These are phyloP conservation scores for Puccinia novopanici DNA, from an alignment of 1,284 basidiomycete species.

Conservation along the genomic window DNA sequence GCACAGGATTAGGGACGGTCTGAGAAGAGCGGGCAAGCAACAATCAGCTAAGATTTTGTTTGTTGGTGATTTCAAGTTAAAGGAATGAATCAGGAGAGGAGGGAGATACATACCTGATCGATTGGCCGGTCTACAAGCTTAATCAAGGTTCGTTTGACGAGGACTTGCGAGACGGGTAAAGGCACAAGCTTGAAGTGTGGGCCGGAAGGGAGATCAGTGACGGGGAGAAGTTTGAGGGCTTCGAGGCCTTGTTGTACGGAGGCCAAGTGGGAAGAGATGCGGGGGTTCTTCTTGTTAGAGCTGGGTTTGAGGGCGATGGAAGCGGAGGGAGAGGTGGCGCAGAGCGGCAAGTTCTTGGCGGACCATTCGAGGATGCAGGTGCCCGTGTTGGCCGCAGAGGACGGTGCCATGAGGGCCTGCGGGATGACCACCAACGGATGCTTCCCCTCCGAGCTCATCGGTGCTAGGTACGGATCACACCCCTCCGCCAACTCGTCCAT, in stretches of 20 bases:
- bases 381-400: not conserved
- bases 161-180: not conserved
- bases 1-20: not conserved
- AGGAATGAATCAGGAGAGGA: not conserved
- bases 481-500: constrained; percentile 17
- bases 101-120: constrained; percentile 10
- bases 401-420: constrained; percentile 20
- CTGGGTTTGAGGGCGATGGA: constrained; percentile 19
- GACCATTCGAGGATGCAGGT: constrained; percentile 31
- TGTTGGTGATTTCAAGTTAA: no score
- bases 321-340: not conserved
- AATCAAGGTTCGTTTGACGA: constrained; percentile 1
- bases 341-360: constrained; percentile 22
- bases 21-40: not conserved
- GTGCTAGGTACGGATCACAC: constrained; percentile 16
- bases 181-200: not conserved
- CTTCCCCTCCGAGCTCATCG: not conserved
- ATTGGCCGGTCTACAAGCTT: not conserved
- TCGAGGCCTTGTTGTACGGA: constrained; percentile 42
- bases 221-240: not conserved
- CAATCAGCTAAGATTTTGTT: not conserved
- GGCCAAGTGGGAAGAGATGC: not conserved
- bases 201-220: not conserved
- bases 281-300: not conserved
- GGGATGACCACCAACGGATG: not conserved